Conservation (phyloP, 2,329 filamentous ascomycete genomes). For the Penicillium sp. region DNA sequence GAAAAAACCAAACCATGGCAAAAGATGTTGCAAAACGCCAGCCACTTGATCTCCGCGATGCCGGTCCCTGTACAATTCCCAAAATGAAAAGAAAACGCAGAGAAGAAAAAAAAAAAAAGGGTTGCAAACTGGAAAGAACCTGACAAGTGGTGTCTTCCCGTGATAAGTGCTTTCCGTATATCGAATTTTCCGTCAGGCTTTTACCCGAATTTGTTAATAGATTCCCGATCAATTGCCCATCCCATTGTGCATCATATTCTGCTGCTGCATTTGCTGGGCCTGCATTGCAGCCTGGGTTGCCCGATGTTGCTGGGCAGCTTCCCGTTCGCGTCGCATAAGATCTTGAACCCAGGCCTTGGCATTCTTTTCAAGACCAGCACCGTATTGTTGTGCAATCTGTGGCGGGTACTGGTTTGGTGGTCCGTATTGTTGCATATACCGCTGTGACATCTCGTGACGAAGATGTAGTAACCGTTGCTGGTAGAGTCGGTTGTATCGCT, state of each 20-base stretch:
- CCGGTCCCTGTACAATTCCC: conserved; percentile 27
- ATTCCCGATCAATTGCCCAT: conserved; percentile 31
- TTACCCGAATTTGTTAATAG: background rate
- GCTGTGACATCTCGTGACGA: conserved; percentile 38
- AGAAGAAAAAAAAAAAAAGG: conserved; percentile 8
- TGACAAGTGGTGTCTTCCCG: conserved; percentile 2
- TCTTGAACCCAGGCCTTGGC: conserved; percentile 40
- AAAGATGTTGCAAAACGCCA: conserved; percentile 23
- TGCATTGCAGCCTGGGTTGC: conserved; percentile 34
- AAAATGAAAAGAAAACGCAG: conserved; percentile 10
- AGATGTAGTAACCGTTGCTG: conserved; percentile 36
- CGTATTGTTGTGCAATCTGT: conserved; percentile 39
- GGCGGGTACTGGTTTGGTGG: conserved; percentile 40
- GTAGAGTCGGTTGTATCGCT: conserved; percentile 39
- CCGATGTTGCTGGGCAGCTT: conserved; percentile 33
- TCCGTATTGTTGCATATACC: conserved; percentile 40
- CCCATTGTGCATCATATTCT: conserved; percentile 44
- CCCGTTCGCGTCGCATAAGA: conserved; percentile 39
- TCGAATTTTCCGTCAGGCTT: background rate
- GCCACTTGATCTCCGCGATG: conserved; percentile 23
- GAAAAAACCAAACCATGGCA: conserved; percentile 20
- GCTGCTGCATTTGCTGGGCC: conserved; percentile 40
- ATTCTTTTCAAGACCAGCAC: conserved; percentile 35
- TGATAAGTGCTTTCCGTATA: conserved; percentile 3
- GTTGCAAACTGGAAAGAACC: conserved; percentile 2